These are phyloP conservation scores for Elsinoe batatas DNA, from an alignment of 2,329 filamentous ascomycete species.

Conservation along the genomic window DNA sequence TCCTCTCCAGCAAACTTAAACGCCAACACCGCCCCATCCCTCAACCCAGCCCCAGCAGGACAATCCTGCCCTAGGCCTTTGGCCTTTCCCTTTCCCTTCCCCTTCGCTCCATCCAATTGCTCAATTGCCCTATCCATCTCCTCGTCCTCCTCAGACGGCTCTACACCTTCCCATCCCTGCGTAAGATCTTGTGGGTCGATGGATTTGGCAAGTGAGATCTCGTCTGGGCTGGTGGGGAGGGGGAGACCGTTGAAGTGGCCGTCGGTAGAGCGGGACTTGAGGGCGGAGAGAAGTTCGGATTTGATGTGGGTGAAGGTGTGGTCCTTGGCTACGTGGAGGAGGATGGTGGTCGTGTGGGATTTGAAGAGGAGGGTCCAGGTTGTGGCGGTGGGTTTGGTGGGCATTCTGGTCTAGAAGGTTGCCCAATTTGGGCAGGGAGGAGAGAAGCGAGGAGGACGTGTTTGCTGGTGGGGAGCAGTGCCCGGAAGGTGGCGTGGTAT, in stretches of 20 bases:
- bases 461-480: not conserved
- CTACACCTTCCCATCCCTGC: slow-evolving; percentile 32
- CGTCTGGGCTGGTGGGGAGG: slow-evolving; percentile 31
- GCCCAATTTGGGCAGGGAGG: too few species aligned
- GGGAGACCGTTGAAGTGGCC: slow-evolving; percentile 27
- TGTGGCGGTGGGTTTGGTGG: slow-evolving; percentile 21
- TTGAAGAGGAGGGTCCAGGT: slow-evolving; percentile 39
- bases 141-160: slow-evolving; percentile 17
- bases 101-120: slow-evolving; percentile 19
- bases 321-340: slow-evolving; percentile 38
- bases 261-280: slow-evolving; percentile 31
- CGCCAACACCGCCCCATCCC: slow-evolving; percentile 26
- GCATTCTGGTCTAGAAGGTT: too few species aligned
- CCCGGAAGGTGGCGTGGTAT: not conserved
- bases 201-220: slow-evolving; percentile 34
- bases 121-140: slow-evolving; percentile 22
- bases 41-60: slow-evolving; percentile 27
- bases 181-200: slow-evolving; percentile 31
- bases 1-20: slow-evolving; percentile 25
- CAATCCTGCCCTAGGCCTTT: slow-evolving; percentile 29
- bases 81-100: slow-evolving; percentile 33
- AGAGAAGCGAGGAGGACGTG: too few species aligned
- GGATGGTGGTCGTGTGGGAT: slow-evolving; percentile 35
- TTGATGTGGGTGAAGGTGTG: slow-evolving; percentile 33
- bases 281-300: slow-evolving; percentile 31